Percentiles rank a stretch among this genome's conserved stretches.
These are phyloP conservation scores for Fragaria iinumae DNA, from an alignment of 306 rosid species.

Conservation along the genomic window DNA sequence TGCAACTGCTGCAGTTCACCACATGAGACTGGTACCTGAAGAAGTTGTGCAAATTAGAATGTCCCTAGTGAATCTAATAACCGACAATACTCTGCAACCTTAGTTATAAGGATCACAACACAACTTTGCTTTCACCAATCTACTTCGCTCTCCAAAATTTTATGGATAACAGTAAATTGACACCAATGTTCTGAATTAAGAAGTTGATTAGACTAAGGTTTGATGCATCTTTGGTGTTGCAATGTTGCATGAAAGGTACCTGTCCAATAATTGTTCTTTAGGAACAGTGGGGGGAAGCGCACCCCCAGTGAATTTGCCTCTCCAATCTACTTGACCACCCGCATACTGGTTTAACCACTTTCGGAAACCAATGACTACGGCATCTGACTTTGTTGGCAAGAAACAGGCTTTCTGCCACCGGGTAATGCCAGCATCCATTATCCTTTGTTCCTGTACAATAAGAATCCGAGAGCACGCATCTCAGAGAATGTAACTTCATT, in stretches of 20 bases:
- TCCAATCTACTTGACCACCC: conserved; percentile 81
- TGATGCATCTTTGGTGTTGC: conserved; percentile 9
- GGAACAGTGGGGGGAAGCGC: conserved; percentile 75
- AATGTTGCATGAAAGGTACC: conserved; percentile 40
- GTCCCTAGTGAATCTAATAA: neutral
- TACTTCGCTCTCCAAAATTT: neutral
- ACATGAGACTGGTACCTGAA: conserved; percentile 82
- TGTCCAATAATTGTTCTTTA: conserved; percentile 72
- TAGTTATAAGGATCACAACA: neutral
- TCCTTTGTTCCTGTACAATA: conserved; percentile 56
- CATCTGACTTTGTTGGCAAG: conserved; percentile 83
- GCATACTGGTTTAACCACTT: conserved; percentile 81
- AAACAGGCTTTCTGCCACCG: conserved; percentile 85
- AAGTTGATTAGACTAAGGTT: neutral
- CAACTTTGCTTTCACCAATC: too few species aligned
- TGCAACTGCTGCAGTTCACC: conserved; percentile 84
- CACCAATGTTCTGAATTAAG: neutral
- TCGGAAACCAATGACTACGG: conserved; percentile 68
- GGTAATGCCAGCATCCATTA: conserved; percentile 48
- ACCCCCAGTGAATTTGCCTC: conserved; percentile 55
- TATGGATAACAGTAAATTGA: neutral
- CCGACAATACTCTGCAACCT: neutral
- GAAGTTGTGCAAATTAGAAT: neutral
- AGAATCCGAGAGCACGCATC: neutral
- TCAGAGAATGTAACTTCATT: neutral